A percentile compares a stretch with the other conserved stretches of the same genome.
Evolutionary conservation across 1,139 yeast species (phyloP).

Genomic region (Blastobotrys ciferrii): DNA sequence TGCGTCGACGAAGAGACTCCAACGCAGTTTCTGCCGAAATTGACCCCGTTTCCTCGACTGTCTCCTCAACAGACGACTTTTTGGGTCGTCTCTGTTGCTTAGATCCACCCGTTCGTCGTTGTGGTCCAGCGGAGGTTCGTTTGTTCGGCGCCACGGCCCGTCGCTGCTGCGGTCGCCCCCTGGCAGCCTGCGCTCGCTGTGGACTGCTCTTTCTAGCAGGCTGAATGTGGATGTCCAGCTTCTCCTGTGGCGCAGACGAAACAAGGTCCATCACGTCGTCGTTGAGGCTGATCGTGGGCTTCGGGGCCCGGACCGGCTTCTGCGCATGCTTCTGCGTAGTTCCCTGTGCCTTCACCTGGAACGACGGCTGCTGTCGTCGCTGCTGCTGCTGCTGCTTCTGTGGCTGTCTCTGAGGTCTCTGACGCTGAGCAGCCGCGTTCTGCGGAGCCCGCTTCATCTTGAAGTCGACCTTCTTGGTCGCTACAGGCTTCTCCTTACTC

Average conservation of each 20-base stretch:
- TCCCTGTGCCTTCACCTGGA: background rate
- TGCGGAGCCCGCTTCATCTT: constrained; percentile 8
- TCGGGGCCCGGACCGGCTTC: background rate
- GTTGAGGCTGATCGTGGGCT: constrained; percentile 8
- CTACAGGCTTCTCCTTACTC: constrained; percentile 6
- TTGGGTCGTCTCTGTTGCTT: constrained; percentile 1
- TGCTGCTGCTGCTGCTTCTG: constrained; percentile 3
- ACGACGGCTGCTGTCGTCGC: background rate
- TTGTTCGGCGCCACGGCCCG: no score
- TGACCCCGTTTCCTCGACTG: background rate
- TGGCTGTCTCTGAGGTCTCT: constrained; percentile 4
- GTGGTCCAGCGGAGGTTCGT: no score
- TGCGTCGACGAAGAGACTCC: background rate
- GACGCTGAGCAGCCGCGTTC: background rate
- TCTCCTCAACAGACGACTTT: background rate
- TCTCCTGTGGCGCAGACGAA: constrained; percentile 1
- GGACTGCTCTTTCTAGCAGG: constrained; percentile 1
- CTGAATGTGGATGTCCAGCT: constrained; percentile 6
- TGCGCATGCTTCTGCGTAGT: background rate
- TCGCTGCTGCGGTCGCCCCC: background rate
- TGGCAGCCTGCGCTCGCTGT: background rate
- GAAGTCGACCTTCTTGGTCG: constrained; percentile 9
- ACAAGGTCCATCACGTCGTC: constrained; percentile 9
- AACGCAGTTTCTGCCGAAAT: constrained; percentile 5
- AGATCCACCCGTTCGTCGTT: background rate